Conservation (phyloP, 2,329 filamentous ascomycete species). For the Pseudocercospora pini-densiflorae region DNA sequence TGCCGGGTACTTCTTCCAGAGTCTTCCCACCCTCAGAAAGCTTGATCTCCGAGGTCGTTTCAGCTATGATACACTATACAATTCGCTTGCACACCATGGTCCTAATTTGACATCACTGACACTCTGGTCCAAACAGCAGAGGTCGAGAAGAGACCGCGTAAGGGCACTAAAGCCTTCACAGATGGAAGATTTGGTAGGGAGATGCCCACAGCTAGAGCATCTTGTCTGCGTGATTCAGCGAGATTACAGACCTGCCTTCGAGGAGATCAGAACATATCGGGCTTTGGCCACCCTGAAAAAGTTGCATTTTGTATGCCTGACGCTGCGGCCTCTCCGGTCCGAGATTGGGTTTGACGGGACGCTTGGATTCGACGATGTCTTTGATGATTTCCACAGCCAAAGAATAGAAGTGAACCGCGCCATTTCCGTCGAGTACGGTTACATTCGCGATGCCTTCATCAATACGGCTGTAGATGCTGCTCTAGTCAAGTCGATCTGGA, state of each 20-base stretch:
- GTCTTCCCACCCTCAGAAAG: neutral
- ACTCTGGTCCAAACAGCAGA: neutral
- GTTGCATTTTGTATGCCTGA: neutral
- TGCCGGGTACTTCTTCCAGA: neutral
- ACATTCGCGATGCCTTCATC: neutral
- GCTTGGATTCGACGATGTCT: neutral
- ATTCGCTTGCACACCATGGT: neutral
- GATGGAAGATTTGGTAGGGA: conserved; percentile 2
- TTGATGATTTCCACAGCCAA: conserved; percentile 1
- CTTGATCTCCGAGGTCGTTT: neutral
- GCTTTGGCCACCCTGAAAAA: neutral
- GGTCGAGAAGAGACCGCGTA: conserved; percentile 8
- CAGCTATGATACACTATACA: conserved; percentile 7
- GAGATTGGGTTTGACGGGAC: neutral
- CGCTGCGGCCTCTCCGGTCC: neutral
- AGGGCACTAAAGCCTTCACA: neutral
- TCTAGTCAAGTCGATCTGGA: neutral
- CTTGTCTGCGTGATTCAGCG: neutral
- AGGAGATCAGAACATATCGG: neutral
- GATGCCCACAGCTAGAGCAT: neutral
- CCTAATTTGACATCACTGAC: neutral
- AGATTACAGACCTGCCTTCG: neutral
- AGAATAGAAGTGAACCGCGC: neutral
- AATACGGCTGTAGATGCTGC: neutral
- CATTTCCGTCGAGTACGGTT: neutral